A percentile compares a stretch with the other conserved stretches of the same genome.
These are phyloP conservation scores for Chionographis japonica DNA, from an alignment of 106 monocot species.

Conservation along the genomic window DNA sequence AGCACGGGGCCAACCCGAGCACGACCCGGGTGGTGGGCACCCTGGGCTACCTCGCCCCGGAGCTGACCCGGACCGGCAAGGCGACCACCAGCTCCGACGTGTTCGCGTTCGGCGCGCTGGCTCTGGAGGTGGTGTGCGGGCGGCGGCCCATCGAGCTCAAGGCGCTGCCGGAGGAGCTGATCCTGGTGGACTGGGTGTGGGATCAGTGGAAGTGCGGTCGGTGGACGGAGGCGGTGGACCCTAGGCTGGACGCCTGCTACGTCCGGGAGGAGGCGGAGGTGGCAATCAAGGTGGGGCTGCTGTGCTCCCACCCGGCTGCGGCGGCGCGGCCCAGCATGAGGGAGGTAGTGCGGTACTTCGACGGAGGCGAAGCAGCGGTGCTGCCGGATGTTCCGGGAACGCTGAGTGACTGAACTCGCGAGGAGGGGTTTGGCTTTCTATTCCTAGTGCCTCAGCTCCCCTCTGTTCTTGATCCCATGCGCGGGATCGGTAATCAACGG, in stretches of 20 bases:
- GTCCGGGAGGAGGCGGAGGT: constrained; percentile 11
- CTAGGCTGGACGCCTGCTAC: not conserved
- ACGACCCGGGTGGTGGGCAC: constrained; percentile 15
- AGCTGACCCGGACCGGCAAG: constrained; percentile 12
- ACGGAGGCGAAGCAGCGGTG: not conserved
- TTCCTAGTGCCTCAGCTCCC: too few relatives aligned
- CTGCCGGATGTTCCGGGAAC: too few relatives aligned
- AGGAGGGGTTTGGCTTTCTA: too few relatives aligned
- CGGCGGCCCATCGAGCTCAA: constrained; percentile 6
- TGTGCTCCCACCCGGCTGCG: constrained; percentile 18
- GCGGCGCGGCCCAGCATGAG: constrained; percentile 12
- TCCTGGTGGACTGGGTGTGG: constrained; percentile 18
- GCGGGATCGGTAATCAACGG: too few relatives aligned
- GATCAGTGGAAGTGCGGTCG: constrained; percentile 1
- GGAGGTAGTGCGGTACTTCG: constrained; percentile 7
- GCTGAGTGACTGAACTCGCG: too few relatives aligned
- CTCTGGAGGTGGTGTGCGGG: constrained; percentile 20
- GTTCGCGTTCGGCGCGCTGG: constrained; percentile 15
- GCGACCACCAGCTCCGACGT: constrained; percentile 18
- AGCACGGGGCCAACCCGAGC: constrained; percentile 9
- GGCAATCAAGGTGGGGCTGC: constrained; percentile 16
- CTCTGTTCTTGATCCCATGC: too few relatives aligned
- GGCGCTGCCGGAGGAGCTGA: not conserved
- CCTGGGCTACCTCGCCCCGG: constrained; percentile 18
- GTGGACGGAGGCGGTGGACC: constrained; percentile 7